phyloP scores from a whole-genome alignment of 2,329 filamentous ascomycete species.

The Fusarium globosum region DNA sequence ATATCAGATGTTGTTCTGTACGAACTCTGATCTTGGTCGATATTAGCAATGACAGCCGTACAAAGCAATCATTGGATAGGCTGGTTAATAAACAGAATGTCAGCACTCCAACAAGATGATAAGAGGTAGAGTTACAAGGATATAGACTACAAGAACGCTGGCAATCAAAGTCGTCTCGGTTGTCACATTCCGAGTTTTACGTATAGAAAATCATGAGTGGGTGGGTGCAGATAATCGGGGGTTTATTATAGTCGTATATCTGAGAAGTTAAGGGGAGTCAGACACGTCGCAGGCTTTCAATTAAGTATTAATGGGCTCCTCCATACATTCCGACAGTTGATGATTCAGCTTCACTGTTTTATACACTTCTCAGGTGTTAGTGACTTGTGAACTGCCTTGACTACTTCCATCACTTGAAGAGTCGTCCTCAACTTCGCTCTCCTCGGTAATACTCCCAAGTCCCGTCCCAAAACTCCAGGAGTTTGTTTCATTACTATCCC shows the following conservation, averaged over 20 bases:
- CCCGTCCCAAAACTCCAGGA: background rate
- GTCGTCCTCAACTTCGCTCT: slow-evolving; percentile 4
- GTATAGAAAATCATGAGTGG: background rate
- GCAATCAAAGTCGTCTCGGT: background rate
- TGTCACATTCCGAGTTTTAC: background rate
- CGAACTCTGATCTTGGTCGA: background rate
- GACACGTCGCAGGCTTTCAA: background rate
- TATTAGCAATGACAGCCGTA: background rate
- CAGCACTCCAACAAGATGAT: background rate
- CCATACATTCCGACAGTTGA: background rate
- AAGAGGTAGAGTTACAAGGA: background rate
- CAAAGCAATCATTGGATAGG: background rate
- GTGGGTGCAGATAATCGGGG: background rate
- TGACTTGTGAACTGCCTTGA: background rate
- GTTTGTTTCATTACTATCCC: background rate
- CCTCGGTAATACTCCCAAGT: slow-evolving; percentile 14
- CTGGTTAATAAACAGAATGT: background rate
- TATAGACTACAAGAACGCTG: background rate
- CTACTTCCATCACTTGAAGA: background rate
- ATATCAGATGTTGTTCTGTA: background rate
- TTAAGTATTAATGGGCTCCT: background rate
- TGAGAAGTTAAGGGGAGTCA: background rate
- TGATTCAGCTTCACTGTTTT: background rate
- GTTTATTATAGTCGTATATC: background rate
- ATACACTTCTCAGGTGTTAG: background rate